phyloP scores from a whole-genome alignment of 2,329 filamentous ascomycete genomes.

The Aspergillus jensenii region DNA sequence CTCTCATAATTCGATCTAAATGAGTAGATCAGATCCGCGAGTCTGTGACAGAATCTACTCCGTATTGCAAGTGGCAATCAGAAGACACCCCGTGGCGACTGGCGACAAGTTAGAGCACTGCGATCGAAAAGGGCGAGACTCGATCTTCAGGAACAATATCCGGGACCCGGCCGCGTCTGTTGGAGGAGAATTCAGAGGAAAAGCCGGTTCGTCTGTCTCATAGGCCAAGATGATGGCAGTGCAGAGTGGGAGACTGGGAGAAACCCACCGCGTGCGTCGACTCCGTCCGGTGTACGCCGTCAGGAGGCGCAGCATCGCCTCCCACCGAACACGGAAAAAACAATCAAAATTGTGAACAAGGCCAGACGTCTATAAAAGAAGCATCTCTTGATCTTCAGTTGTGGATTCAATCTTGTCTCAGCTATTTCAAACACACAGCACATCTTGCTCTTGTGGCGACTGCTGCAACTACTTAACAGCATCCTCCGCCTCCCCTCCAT shows the following conservation, averaged over 20 bases:
- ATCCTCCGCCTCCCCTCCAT: background rate
- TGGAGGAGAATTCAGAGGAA: background rate
- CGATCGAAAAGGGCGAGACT: background rate
- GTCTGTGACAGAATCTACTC: background rate
- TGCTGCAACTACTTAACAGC: background rate
- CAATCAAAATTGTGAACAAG: background rate
- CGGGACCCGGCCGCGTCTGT: background rate
- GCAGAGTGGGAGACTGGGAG: background rate
- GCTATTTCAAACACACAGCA: background rate
- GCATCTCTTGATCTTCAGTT: background rate
- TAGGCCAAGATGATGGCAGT: constrained; percentile 13
- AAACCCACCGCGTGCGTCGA: constrained; percentile 2
- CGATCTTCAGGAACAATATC: constrained; percentile 12
- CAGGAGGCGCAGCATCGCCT: background rate
- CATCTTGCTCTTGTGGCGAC: constrained; percentile 3
- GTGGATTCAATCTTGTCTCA: background rate
- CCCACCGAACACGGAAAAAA: background rate
- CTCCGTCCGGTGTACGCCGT: background rate
- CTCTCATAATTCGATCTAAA: background rate
- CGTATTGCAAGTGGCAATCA: constrained; percentile 1
- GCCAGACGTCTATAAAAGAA: background rate
- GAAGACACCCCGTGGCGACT: constrained; percentile 7
- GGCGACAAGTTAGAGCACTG: background rate
- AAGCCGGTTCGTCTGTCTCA: background rate
- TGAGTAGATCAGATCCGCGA: background rate